phyloP scores from a whole-genome alignment of 192 early-diverging fungal species.

The Spizellomyces sp. region DNA sequence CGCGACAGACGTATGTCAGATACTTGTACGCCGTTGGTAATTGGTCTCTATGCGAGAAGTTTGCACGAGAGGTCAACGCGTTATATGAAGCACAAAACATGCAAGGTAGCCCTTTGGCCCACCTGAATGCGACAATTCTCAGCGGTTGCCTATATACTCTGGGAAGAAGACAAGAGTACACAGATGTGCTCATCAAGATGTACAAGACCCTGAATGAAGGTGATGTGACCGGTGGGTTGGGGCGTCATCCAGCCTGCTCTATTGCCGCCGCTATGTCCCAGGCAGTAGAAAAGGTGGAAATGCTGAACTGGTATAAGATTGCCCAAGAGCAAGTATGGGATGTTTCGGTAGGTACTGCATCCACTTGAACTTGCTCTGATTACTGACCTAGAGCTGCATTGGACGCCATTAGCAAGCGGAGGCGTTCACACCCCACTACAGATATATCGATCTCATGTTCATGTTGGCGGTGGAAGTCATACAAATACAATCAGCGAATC shows the following conservation, averaged over 20 bases:
- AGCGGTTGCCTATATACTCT: not conserved
- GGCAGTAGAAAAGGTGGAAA: not conserved
- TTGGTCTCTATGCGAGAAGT: too few relatives aligned
- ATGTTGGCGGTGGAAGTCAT: too few relatives aligned
- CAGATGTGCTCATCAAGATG: not conserved
- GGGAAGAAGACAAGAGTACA: slow-evolving; percentile 1
- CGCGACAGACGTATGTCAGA: too few relatives aligned
- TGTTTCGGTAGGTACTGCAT: not conserved
- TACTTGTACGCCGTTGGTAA: too few relatives aligned
- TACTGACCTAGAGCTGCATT: too few relatives aligned
- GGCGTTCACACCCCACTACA: too few relatives aligned
- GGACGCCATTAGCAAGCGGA: too few relatives aligned
- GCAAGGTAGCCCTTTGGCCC: not conserved
- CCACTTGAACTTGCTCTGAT: too few relatives aligned
- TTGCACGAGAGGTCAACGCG: too few relatives aligned
- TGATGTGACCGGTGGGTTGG: not conserved
- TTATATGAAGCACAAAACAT: too few relatives aligned
- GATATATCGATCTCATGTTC: too few relatives aligned
- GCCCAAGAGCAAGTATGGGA: not conserved
- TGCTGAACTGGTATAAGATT: not conserved
- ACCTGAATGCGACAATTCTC: not conserved
- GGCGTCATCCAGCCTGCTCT: not conserved
- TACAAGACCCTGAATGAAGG: not conserved
- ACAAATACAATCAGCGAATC: too few relatives aligned
- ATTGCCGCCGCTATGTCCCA: not conserved